Evolutionary conservation across 2,329 filamentous ascomycete species (phyloP), one percentile per base, ranked within the genome.

Genomic region (Alternaria sp.): DNA sequence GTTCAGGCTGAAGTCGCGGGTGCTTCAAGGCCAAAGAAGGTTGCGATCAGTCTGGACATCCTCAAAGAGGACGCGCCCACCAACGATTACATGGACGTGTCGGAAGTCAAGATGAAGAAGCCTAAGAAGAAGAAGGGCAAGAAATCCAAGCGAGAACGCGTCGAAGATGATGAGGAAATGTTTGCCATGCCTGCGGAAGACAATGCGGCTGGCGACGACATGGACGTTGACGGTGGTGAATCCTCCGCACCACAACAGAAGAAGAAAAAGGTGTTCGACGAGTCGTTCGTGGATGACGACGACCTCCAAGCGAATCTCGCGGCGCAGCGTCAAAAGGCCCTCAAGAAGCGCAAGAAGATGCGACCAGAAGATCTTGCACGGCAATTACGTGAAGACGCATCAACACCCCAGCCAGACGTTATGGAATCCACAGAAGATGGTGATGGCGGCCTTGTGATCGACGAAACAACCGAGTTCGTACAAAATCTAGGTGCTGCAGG

Each of bases 391-490:
- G 88, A 92, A 75, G 89, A 92, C 71, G 82, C 78, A 4, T 83
- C 83, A 56, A 83, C 82, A 2, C 81, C 83, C 10, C 78, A 73
- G 1, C 81, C 82, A 10, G 80, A 76, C 25, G 76, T 81, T n/a
- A 79, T 87, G 74, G 90, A 89, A 20, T 87, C 89, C 28, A 88
- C 90, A 54, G 86, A 86, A 23, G 82, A 86, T 4, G 83, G 80
- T 15, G 83, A 85, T 0, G 84, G 87, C n/a, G 95, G 94, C 2
- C 84, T 99, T 2, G 87, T 97, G n/a, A 94, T 99, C 61, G 95
- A 97, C 64, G 96, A 97, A 76, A 97, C 95, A 1, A 94, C 94
- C 0, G 94, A 97, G 73, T 99, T 99, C 72, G 92, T 99, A 28
- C 91, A 94, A 25, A 93, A 93, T 58, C 82, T 99, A 59, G 91